Base-by-base conservation (phyloP, 1,284 basidiomycete species). In the Melampsora americana region DNA sequence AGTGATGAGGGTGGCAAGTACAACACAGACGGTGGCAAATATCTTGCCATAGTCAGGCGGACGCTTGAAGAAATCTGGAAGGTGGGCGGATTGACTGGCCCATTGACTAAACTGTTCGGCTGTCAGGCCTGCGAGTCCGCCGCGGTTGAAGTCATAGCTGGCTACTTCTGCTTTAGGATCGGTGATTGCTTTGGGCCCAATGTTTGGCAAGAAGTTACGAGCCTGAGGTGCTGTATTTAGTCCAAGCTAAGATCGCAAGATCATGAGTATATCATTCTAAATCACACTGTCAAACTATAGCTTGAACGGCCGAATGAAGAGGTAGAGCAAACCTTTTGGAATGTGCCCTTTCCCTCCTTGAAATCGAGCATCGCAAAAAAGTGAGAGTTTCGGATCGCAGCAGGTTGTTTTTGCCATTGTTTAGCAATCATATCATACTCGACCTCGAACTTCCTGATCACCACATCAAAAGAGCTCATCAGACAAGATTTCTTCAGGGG, bases 361-460 rank as follows among this genome's bases (percentile, higher is more conserved):
- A 95, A 96, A 83, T 97, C 94, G 48, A 93, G 84, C n/a, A 89
- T 89, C 16, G 89, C 94, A 81, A 96, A 97, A 87, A 96, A 93
- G 83, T 95, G 92, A 77, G 86, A 84, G 82, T 92, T 86, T 60
- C 90, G 87, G 46, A 89, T 84, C n/a, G 85, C 85, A 71, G 85
- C 82, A 16, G 90, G 84, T 23, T 86, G 86, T 35, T 85, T 86
- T 5, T 86, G 82, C 94, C 93, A 96, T 50, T 91, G 88, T 79
- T 89, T 89, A 28, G 92, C 91, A 9, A 96, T 89, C 3, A 88
- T 84, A 26, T 86, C 86, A 86, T 89, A 95, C 20, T 90, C 86
- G 2, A 92, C 91, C 73, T 92, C 88, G 80, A 97, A 95, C 78
- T 90, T 87, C 82, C 93, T 95, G 82, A 11, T n/a, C 12, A 26